Conservation (phyloP, 192 early-diverging fungal genomes). For the Cetraspora pellucida region DNA sequence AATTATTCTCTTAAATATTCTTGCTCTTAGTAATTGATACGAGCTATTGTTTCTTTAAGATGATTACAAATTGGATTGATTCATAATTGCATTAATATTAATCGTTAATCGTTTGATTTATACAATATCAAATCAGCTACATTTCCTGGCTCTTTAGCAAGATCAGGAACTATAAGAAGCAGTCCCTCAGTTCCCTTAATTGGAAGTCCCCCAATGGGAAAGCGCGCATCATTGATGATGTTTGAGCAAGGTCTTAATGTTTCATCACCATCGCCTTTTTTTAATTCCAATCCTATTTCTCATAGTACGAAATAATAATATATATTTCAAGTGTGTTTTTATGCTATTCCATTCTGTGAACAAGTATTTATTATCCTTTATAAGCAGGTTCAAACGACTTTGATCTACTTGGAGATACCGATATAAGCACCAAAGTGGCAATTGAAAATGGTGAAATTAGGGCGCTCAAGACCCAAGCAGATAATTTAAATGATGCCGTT, state of each 20-base stretch:
- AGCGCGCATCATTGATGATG: no score
- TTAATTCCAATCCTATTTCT: not conserved
- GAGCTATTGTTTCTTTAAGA: no score
- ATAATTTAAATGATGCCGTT: conserved; percentile 51
- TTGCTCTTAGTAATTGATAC: no score
- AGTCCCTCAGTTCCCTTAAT: no score
- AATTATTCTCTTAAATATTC: no score
- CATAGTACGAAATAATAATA: not conserved
- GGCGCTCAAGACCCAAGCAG: conserved; percentile 61
- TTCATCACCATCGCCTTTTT: not conserved
- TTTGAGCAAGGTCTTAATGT: not conserved
- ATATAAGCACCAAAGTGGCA: conserved; percentile 51
- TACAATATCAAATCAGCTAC: no score
- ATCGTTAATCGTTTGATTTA: no score
- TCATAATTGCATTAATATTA: no score
- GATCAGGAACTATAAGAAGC: no score
- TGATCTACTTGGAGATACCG: conserved; percentile 48
- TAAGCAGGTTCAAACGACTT: not conserved
- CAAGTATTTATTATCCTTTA: not conserved
- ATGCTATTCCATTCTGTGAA: not conserved
- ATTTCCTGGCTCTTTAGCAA: no score
- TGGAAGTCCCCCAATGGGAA: no score
- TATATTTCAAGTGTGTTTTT: not conserved
- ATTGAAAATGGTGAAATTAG: conserved; percentile 65
- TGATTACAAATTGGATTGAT: no score